phyloP scores from a whole-genome alignment of 306 rosid species.

The Citrullus mucosospermus region DNA sequence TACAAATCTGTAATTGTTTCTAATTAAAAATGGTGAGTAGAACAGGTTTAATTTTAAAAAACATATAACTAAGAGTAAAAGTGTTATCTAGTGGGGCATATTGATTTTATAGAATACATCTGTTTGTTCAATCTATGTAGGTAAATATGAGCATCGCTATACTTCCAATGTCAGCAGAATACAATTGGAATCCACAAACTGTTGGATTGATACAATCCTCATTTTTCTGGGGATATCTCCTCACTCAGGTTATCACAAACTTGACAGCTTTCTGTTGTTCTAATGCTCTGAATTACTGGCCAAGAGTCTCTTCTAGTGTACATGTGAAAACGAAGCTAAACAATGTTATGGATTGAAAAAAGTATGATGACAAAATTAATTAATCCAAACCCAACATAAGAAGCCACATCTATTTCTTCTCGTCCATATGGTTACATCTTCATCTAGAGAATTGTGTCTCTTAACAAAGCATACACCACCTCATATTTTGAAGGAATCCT shows the following conservation, averaged over 20 bases:
- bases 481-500: background rate
- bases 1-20: background rate
- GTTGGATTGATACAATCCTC: slow-evolving; percentile 94
- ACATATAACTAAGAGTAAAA: background rate
- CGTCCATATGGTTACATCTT: background rate
- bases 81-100: background rate
- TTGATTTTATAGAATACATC: background rate
- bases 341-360: background rate
- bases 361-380: background rate
- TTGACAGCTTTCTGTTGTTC: background rate
- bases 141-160: slow-evolving; percentile 99
- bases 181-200: slow-evolving; percentile 73
- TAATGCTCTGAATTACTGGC: background rate
- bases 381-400: background rate
- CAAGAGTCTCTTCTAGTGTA: background rate
- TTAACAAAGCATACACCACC: background rate
- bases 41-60: background rate
- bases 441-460: background rate
- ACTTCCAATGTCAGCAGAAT: slow-evolving; percentile 98
- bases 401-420: background rate
- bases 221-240: slow-evolving; percentile 99
- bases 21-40: background rate
- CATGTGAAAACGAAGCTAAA: background rate
- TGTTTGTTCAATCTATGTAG: slow-evolving; percentile 24
- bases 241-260: slow-evolving; percentile 58